Conservation (phyloP, 202 grass and related monocot genomes). For the Musa balbisiana region DNA sequence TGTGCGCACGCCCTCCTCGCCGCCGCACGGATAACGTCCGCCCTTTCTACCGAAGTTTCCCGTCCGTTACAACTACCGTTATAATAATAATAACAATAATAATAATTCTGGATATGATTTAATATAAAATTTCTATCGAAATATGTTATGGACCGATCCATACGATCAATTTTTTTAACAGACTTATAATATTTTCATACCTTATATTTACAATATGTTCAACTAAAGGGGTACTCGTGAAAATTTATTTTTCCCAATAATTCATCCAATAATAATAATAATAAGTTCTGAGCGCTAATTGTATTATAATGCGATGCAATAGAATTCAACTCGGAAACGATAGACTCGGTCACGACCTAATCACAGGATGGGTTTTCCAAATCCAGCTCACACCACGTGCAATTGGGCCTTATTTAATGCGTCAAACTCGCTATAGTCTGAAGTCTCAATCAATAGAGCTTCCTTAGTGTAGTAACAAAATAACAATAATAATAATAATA, state of each 20-base stretch:
- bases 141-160: no score
- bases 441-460: neutral
- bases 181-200: no score
- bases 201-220: no score
- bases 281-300: no score
- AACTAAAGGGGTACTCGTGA: no score
- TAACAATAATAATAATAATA: no score
- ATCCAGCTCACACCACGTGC: neutral
- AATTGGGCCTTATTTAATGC: neutral
- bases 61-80: neutral
- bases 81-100: neutral
- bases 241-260: no score
- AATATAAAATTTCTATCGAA: no score
- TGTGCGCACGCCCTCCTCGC: neutral
- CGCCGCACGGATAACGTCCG: neutral
- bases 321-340: neutral
- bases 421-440: neutral
- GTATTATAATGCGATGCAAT: neutral
- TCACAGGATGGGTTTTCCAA: neutral
- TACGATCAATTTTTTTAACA: no score
- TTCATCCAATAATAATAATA: no score
- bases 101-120: no score
- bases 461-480: neutral
- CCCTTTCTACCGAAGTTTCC: neutral
- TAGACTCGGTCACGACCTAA: neutral